Evolutionary conservation across 805 yeast genomes (phyloP), one percentile per base, ranked within the genome.

Genomic region (Tanozyma kutaoensis): DNA sequence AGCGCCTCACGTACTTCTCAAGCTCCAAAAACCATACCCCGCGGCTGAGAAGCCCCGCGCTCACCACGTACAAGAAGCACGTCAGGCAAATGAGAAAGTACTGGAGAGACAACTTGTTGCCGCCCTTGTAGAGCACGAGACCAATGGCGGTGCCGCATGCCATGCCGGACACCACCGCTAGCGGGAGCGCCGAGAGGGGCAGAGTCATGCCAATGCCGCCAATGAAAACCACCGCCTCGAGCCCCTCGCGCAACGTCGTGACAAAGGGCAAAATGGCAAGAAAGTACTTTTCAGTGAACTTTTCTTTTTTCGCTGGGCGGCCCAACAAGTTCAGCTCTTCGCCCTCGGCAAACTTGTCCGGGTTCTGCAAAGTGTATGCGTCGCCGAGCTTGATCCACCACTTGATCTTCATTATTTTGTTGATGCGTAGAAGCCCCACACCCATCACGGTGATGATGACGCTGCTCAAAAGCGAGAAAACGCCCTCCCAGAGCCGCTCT

Each of bases 11-110:
- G 50, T 75, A 85, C 29, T 55, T 58, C 50, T 85, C 91, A 25
- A 82, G 54, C 46, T 85, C 95, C 33, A 80, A 63, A 45, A 78
- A 82, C 96, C 96, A 85, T 2, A 85, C 76, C 12, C 95, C 95
- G 31, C 81, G 69, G 7, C 91, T 76, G 45, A 82, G 66, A 27
- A 85, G 58, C 0, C 96, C 96, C 0, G 93, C 86, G 4, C 93
- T 81, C 16, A 85, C 85, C 21, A 82, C 46, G 45, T 85, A 85
- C 21, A 85, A 55, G 48, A 85, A 76, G 40, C 91, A 76, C 0
- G 94, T 78, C 11, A 88, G 76, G 2, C 64, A 58, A 15, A 81
- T 71, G 28, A 85, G 48, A 45, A 86, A 84, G 37, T 72, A 67
- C 45, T 76, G 84, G 33, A 85, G 54, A 0, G 91, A 76, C 35